phyloP scores from a whole-genome alignment of 2,329 filamentous ascomycete species.

The Elsinoe australis region DNA sequence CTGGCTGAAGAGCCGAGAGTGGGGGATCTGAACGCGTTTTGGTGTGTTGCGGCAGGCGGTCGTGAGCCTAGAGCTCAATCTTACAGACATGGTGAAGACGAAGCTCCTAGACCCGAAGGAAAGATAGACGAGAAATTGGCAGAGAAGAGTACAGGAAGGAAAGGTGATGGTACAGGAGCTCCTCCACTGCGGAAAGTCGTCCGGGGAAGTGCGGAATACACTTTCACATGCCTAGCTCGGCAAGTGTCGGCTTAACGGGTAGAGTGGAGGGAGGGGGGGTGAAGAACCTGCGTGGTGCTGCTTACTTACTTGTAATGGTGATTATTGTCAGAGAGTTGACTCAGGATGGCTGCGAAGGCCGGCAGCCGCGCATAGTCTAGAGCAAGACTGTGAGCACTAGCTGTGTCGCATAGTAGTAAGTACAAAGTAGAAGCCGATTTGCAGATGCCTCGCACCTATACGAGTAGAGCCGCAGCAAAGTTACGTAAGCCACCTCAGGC shows the following conservation, averaged over 20 bases:
- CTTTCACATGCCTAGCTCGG: slow-evolving; percentile 14
- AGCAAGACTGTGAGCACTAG: too few relatives aligned
- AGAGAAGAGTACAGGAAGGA: background rate
- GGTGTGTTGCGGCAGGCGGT: background rate
- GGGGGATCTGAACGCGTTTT: background rate
- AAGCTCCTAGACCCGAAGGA: background rate
- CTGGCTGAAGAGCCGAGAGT: slow-evolving; percentile 40
- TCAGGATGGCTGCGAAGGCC: too few relatives aligned
- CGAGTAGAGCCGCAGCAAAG: too few relatives aligned
- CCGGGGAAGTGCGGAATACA: slow-evolving; percentile 13
- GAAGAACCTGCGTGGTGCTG: too few relatives aligned
- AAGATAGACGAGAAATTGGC: background rate
- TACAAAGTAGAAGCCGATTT: too few relatives aligned
- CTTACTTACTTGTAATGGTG: too few relatives aligned
- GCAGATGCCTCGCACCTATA: too few relatives aligned
- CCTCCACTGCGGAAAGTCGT: slow-evolving; percentile 12
- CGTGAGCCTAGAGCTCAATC: slow-evolving; percentile 7
- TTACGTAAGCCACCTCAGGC: slow-evolving; percentile 11
- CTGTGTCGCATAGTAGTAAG: too few relatives aligned
- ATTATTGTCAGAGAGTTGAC: background rate
- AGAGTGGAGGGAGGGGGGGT: background rate
- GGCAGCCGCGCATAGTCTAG: too few relatives aligned
- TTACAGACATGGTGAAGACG: background rate
- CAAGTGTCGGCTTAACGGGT: slow-evolving; percentile 12
- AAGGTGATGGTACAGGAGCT: background rate